A percentile compares a stretch with the other conserved stretches of the same genome.
Conservation (phyloP, 768 basidiomycete genomes). For the Macrolepiota fuliginosa region DNA sequence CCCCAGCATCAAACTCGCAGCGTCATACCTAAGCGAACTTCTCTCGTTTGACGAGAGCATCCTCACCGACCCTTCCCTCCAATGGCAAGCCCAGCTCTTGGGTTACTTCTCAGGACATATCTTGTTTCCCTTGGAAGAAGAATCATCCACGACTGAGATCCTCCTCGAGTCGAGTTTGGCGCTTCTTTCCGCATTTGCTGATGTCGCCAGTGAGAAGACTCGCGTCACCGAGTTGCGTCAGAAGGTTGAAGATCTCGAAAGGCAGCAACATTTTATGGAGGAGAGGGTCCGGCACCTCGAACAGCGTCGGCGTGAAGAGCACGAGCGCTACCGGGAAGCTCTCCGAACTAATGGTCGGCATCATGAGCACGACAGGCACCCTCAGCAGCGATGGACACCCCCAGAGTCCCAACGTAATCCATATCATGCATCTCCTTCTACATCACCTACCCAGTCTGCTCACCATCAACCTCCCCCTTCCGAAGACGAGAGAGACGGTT, state of each 20-base stretch:
- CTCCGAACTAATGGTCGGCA: background rate
- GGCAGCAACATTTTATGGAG: constrained; percentile 7
- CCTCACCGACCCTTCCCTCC: constrained; percentile 39
- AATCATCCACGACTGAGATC: constrained; percentile 4
- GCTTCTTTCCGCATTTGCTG: constrained; percentile 11
- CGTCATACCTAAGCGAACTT: constrained; percentile 42
- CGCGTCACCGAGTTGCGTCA: background rate
- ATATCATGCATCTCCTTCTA: background rate
- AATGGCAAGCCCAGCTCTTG: constrained; percentile 68
- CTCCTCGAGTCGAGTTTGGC: constrained; percentile 12
- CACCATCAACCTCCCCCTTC: background rate
- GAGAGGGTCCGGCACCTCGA: constrained; percentile 3
- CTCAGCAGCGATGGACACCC: background rate
- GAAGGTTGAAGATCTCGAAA: constrained; percentile 8
- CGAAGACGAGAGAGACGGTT: background rate
- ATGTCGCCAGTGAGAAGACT: constrained; percentile 8
- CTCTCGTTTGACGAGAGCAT: constrained; percentile 47
- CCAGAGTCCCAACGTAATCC: background rate
- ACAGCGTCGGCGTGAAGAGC: constrained; percentile 5
- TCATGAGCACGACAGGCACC: background rate
- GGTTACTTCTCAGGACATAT: constrained; percentile 59
- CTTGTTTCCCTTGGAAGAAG: constrained; percentile 32
- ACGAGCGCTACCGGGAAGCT: constrained; percentile 1
- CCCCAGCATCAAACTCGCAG: constrained; percentile 40
- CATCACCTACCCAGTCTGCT: background rate